Percentiles rank a stretch among this genome's conserved stretches.
Conservation (phyloP, 1,284 basidiomycete genomes). For the Sporisorium iseilematis-ciliati region DNA sequence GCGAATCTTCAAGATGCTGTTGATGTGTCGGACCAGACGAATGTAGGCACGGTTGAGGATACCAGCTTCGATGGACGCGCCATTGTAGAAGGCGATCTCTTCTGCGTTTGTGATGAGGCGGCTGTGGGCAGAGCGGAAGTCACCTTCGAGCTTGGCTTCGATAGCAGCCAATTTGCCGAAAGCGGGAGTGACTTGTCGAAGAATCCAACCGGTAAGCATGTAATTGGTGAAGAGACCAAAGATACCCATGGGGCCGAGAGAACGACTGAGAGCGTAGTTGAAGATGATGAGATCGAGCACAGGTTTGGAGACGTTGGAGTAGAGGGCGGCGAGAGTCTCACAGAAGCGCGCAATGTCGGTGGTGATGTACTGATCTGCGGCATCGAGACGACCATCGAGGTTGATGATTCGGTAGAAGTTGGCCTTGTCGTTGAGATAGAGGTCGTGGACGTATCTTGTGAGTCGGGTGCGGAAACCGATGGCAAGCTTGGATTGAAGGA, state of each 20-base stretch:
- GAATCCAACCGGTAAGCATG: constrained; percentile 83
- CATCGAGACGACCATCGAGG: constrained; percentile 63
- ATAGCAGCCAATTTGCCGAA: constrained; percentile 92
- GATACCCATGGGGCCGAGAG: constrained; percentile 82
- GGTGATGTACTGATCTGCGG: constrained; percentile 79
- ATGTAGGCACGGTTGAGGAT: constrained; percentile 86
- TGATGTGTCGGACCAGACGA: constrained; percentile 86
- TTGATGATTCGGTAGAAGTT: constrained; percentile 73
- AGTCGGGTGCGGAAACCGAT: constrained; percentile 86
- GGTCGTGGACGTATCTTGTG: constrained; percentile 90
- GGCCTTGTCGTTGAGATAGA: constrained; percentile 76
- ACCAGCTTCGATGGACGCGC: constrained; percentile 83
- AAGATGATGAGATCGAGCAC: constrained; percentile 92
- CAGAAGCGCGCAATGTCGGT: constrained; percentile 92
- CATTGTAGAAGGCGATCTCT: constrained; percentile 96
- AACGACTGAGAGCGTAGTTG: constrained; percentile 88
- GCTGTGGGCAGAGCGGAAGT: constrained; percentile 89
- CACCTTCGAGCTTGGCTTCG: constrained; percentile 85
- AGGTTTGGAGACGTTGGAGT: constrained; percentile 79
- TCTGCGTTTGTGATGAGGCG: constrained; percentile 90
- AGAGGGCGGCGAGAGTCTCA: constrained; percentile 86
- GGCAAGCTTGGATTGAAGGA: constrained; percentile 89
- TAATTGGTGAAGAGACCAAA: constrained; percentile 85
- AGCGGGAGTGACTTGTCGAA: constrained; percentile 87
- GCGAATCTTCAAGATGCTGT: constrained; percentile 87